Evolutionary conservation across 495 filamentous ascomycete genomes (phyloP), one percentile per base, ranked within the genome.

Genomic region (Penicillium samsonianum): DNA sequence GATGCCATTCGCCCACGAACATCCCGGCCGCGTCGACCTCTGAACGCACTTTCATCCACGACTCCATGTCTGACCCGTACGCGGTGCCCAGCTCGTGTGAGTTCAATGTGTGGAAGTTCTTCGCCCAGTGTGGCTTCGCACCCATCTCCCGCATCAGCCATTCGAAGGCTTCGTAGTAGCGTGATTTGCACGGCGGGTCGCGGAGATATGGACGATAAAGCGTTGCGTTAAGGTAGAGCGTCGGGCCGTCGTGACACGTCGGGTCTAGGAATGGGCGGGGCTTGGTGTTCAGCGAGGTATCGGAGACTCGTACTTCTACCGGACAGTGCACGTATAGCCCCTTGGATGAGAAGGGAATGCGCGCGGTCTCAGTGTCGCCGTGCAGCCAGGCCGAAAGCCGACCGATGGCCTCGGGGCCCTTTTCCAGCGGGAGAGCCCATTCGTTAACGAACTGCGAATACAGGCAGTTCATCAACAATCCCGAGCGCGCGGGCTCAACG

Each of bases 361-460:
- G 71, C 14, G 80, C 73, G 8, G 74, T 77, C 57, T 74, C 65
- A 43, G 75, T 55, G 59, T 87, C 82, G 33, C 84, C 79, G 61
- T 93, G 82, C 47, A 98, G 76, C 94, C 94, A 98, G 28, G 88
- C 85, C 26, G 85, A 87, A 19, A 98, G 80, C 25, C 94, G 87
- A 26, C 73, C 81, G 28, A 98, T 85, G 3, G 92, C 91, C 70
- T 96, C 93, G 17, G 94, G 94, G 0, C 95, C 94, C 58, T 89
- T 87, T 61, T 84, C 73, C n/a, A 98, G 75, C 7, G 94, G 94
- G 47, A 98, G 82, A 5, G 93, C 92, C 94, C 94, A 98, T 68
- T 98, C 94, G 68, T 98, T 96, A 44, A 98, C 94, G 64, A 91
- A 95, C 69, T 98, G 94, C 20, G 87, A 91, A 74, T 95, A 98